Conservation (phyloP, 1,284 basidiomycete genomes). For the Ceratobasidium papillatum region DNA sequence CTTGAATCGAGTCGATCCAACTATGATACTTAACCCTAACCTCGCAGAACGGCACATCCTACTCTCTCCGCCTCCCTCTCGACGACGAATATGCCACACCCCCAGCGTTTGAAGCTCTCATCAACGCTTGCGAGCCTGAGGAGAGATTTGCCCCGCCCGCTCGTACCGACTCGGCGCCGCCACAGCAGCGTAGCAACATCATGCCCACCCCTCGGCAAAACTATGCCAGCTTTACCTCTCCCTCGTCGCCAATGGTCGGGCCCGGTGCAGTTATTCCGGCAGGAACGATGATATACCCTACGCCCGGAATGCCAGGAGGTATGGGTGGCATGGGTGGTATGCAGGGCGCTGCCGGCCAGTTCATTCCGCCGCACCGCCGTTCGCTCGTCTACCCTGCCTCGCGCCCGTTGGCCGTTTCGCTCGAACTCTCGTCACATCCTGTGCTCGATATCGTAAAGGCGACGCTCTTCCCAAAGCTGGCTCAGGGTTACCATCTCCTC, state of each 20-base stretch:
- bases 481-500: constrained; percentile 72
- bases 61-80: constrained; percentile 81
- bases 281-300: constrained; percentile 34
- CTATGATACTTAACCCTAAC: constrained; percentile 21
- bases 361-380: constrained; percentile 37
- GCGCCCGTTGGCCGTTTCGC: constrained; percentile 73
- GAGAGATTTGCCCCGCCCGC: constrained; percentile 51
- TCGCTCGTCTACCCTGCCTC: constrained; percentile 58
- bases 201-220: constrained; percentile 35
- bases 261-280: constrained; percentile 30
- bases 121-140: constrained; percentile 65
- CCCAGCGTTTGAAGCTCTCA: constrained; percentile 79
- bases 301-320: not conserved
- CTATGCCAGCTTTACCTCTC: constrained; percentile 34
- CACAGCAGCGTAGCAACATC: constrained; percentile 12
- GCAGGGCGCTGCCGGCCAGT: constrained; percentile 18
- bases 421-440: constrained; percentile 80
- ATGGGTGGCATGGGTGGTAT: not conserved
- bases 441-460: constrained; percentile 77
- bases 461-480: constrained; percentile 71
- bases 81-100: constrained; percentile 77
- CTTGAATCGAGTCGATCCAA: constrained; percentile 16
- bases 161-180: constrained; percentile 38
- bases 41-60: constrained; percentile 73
- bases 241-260: constrained; percentile 37